Evolutionary conservation across 2,329 filamentous ascomycete species (phyloP).

Genomic region (Davidsoniella eucalypti): DNA sequence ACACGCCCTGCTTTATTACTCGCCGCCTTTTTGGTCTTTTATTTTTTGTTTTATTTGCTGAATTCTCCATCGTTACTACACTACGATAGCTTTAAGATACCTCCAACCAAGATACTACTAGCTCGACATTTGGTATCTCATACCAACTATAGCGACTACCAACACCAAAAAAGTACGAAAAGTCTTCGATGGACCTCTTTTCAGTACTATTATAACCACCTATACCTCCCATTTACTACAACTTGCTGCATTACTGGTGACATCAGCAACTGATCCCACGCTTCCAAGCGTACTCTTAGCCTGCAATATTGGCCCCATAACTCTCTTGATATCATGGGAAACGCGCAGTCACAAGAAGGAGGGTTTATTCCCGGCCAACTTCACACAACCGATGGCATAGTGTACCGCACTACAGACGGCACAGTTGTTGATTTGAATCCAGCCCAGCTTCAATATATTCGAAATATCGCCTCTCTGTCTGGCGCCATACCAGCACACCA

Average conservation of each 20-base stretch:
- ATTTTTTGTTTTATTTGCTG: not conserved
- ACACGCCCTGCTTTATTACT: not conserved
- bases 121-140: no score
- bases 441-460: not conserved
- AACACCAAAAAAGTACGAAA: no score
- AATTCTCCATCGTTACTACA: no score
- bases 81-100: no score
- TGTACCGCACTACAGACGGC: constrained; percentile 6
- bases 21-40: not conserved
- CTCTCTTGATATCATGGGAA: constrained; percentile 2
- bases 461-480: not conserved
- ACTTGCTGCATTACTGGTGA: not conserved
- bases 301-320: not conserved
- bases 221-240: not conserved
- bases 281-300: constrained; percentile 1
- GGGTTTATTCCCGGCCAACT: constrained; percentile 6
- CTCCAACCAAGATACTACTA: no score
- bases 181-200: no score
- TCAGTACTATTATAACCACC: no score
- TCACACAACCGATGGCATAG: constrained; percentile 6
- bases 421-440: constrained; percentile 5
- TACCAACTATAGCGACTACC: no score
- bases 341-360: constrained; percentile 5
- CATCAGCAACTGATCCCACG: not conserved
- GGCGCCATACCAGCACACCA: not conserved